These are phyloP conservation scores for Phytophthora pini DNA, from an alignment of 352 stramenopile genomes.

Conservation along the genomic window DNA sequence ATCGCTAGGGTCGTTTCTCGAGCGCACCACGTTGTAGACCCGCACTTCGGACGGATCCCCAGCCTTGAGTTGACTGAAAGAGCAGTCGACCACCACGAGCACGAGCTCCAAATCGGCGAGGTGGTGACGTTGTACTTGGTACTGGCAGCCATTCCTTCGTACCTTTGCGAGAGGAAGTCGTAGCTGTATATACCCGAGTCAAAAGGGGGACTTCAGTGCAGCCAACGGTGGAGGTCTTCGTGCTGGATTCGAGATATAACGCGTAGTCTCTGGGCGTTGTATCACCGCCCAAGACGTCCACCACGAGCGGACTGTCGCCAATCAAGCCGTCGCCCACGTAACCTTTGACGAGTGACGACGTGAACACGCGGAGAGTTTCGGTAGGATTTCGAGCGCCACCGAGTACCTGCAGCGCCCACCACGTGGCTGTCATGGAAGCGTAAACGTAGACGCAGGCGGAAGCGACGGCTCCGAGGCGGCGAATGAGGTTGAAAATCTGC, in stretches of 20 bases:
- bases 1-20: constrained; percentile 5
- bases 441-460: constrained; percentile 37
- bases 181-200: constrained; percentile 39
- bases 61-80: constrained; percentile 24
- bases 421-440: constrained; percentile 33
- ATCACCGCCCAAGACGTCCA: constrained; percentile 10
- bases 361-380: constrained; percentile 14
- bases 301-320: constrained; percentile 37
- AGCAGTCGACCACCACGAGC: constrained; percentile 46
- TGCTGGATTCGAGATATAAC: constrained; percentile 39
- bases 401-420: constrained; percentile 27
- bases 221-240: constrained; percentile 11
- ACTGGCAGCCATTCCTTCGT: constrained; percentile 17
- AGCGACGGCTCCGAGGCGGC: constrained; percentile 22
- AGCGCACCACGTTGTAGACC: constrained; percentile 40
- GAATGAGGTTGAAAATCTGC: constrained; percentile 32
- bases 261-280: constrained; percentile 34
- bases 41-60: constrained; percentile 13
- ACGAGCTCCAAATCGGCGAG: constrained; percentile 46
- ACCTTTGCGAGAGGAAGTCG: constrained; percentile 38
- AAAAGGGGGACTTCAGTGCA: constrained; percentile 15
- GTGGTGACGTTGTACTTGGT: constrained; percentile 45
- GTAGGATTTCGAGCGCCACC: constrained; percentile 20
- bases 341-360: constrained; percentile 23
- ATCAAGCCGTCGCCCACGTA: constrained; percentile 40